Percentiles rank a stretch among this genome's conserved stretches.
These are phyloP conservation scores for Casuarina cunninghamiana DNA, from an alignment of 306 rosid species.

Conservation along the genomic window DNA sequence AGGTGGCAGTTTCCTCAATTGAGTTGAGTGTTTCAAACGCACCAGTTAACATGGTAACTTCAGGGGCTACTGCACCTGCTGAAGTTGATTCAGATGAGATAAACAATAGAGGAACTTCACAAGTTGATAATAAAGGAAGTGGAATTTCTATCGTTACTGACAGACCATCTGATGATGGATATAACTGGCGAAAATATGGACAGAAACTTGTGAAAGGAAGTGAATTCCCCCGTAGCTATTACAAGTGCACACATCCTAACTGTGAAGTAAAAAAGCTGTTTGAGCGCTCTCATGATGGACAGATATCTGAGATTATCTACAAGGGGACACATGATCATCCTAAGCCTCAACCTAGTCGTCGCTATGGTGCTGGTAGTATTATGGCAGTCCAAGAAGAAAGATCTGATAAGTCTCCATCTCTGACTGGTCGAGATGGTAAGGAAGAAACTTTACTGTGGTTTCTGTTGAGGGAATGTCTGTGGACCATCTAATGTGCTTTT, in stretches of 20 bases:
- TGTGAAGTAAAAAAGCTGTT: slow-evolving; percentile 98
- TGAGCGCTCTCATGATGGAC: slow-evolving; percentile 94
- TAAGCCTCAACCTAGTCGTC: slow-evolving; percentile 89
- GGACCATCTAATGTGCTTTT: slow-evolving; percentile 16
- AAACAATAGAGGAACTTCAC: slow-evolving; percentile 54
- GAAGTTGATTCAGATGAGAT: slow-evolving; percentile 62
- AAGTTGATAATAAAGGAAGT: slow-evolving; percentile 55
- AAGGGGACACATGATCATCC: slow-evolving; percentile 98
- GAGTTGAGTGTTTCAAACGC: slow-evolving; percentile 53
- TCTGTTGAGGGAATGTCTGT: background rate
- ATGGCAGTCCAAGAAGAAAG: slow-evolving; percentile 67
- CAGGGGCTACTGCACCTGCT: slow-evolving; percentile 49
- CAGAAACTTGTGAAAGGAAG: slow-evolving; percentile 96
- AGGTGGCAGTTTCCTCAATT: slow-evolving; percentile 55
- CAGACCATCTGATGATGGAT: slow-evolving; percentile 80
- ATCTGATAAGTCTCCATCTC: slow-evolving; percentile 61
- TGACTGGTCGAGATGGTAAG: slow-evolving; percentile 75
- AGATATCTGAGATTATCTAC: slow-evolving; percentile 90
- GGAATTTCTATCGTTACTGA: slow-evolving; percentile 54
- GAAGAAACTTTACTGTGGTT: slow-evolving; percentile 25
- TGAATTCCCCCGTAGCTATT: slow-evolving; percentile 98
- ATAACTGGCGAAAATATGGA: slow-evolving; percentile 97
- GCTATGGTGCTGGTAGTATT: slow-evolving; percentile 60
- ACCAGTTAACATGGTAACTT: slow-evolving; percentile 49
- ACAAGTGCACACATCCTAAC: slow-evolving; percentile 95